Conservation (phyloP, 163 green algal genomes). For the Smithsoniella earleae region DNA sequence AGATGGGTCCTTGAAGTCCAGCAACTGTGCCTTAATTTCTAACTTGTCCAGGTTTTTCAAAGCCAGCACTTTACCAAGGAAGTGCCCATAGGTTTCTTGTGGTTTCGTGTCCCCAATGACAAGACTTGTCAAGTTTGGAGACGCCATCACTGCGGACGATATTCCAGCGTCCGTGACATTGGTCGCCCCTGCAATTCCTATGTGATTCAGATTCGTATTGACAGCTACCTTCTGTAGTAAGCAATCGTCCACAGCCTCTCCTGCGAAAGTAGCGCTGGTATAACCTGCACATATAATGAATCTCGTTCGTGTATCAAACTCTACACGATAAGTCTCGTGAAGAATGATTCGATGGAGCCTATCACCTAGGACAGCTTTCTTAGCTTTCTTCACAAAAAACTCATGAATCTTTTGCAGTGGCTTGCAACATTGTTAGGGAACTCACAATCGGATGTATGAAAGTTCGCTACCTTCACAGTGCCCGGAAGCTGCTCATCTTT, state of each 20-base stretch:
- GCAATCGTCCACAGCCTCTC: conserved; percentile 44
- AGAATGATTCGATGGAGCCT: neutral
- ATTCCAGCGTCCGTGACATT: conserved; percentile 48
- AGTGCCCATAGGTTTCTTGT: conserved; percentile 26
- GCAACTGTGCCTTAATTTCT: conserved; percentile 22
- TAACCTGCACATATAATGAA: conserved; percentile 51
- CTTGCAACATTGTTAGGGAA: neutral
- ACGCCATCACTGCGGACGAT: conserved; percentile 32
- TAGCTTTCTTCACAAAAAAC: neutral
- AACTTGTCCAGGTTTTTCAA: conserved; percentile 6
- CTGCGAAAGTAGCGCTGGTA: conserved; percentile 40
- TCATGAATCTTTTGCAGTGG: neutral
- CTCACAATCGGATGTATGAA: neutral
- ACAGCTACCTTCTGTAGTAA: conserved; percentile 37
- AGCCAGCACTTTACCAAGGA: conserved; percentile 25
- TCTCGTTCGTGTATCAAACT: too few relatives aligned
- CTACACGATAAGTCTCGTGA: too few relatives aligned
- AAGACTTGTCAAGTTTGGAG: conserved; percentile 30
- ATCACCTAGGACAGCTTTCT: neutral
- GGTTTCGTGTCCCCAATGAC: neutral
- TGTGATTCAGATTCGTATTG: conserved; percentile 35
- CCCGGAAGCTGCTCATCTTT: too few relatives aligned
- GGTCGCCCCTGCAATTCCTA: conserved; percentile 37
- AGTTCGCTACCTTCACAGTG: neutral
- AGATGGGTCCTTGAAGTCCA: conserved; percentile 38